phyloP scores from a whole-genome alignment of 1,284 basidiomycete genomes.

The Rhodotorula mucilaginosa region DNA sequence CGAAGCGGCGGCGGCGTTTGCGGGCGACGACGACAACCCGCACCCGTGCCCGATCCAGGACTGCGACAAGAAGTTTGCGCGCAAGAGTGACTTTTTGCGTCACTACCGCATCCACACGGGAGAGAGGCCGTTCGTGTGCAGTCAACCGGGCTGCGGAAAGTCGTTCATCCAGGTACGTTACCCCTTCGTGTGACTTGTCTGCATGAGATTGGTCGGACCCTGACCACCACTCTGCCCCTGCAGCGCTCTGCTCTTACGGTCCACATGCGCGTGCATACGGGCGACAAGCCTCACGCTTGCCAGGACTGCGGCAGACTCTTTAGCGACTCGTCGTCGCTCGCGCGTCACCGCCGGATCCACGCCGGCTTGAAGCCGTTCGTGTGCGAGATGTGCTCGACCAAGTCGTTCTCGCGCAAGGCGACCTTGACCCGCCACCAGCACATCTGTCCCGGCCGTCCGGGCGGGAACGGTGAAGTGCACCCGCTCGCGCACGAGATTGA shows the following conservation, averaged over 20 bases:
- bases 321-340: conserved; percentile 58
- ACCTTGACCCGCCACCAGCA: conserved; percentile 29
- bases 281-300: conserved; percentile 59
- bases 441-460: conserved; percentile 23
- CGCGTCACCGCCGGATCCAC: conserved; percentile 53
- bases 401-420: conserved; percentile 32
- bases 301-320: conserved; percentile 56
- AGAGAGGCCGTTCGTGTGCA: conserved; percentile 50
- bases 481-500: conserved; percentile 3
- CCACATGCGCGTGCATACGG: conserved; percentile 53
- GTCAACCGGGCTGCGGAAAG: conserved; percentile 27
- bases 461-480: conserved; percentile 8
- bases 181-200: not conserved
- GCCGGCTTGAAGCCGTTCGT: conserved; percentile 36
- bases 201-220: too few species aligned
- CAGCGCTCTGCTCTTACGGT: conserved; percentile 32
- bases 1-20: conserved; percentile 34
- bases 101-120: conserved; percentile 53
- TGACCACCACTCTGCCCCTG: conserved; percentile 3
- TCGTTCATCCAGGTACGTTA: conserved; percentile 50
- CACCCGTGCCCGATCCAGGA: conserved; percentile 49
- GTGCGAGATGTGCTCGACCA: conserved; percentile 30
- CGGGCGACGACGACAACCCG: conserved; percentile 43
- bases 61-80: conserved; percentile 54
- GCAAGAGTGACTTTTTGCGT: conserved; percentile 54